Evolutionary conservation across 495 filamentous ascomycete species (phyloP).

Genomic region (Tuber aestivum): DNA sequence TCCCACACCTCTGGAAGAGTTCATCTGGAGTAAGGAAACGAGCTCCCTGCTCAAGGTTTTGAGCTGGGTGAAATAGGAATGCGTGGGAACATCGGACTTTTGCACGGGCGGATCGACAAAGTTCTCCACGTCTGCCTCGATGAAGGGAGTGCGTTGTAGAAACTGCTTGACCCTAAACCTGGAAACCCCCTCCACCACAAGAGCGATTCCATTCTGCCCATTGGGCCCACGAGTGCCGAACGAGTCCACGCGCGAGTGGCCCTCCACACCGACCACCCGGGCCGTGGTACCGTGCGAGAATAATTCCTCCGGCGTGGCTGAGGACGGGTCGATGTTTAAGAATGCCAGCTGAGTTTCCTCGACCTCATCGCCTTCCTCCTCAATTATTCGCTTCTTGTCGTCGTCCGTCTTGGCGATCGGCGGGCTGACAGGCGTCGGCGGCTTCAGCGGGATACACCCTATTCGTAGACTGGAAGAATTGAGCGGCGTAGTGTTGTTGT

Average conservation of each 20-base stretch:
- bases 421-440: slow-evolving; percentile 43
- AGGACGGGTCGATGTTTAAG: slow-evolving; percentile 52
- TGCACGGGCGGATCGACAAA: slow-evolving; percentile 44
- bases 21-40: slow-evolving; percentile 68
- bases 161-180: slow-evolving; percentile 71
- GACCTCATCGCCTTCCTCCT: slow-evolving; percentile 42
- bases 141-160: slow-evolving; percentile 70
- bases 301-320: slow-evolving; percentile 58
- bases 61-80: slow-evolving; percentile 67
- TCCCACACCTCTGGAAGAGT: slow-evolving; percentile 55
- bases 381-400: slow-evolving; percentile 37
- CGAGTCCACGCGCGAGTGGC: slow-evolving; percentile 40
- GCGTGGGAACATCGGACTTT: slow-evolving; percentile 53
- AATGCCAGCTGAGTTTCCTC: slow-evolving; percentile 36
- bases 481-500: slow-evolving; percentile 49
- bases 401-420: slow-evolving; percentile 38
- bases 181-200: slow-evolving; percentile 79
- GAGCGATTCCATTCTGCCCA: slow-evolving; percentile 44
- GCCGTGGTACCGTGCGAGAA: slow-evolving; percentile 61
- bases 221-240: slow-evolving; percentile 20
- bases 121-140: slow-evolving; percentile 65
- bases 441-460: slow-evolving; percentile 62
- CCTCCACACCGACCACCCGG: slow-evolving; percentile 64
- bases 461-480: slow-evolving; percentile 55
- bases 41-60: slow-evolving; percentile 79